A percentile compares a stretch with the other conserved stretches of the same genome.
phyloP scores from a whole-genome alignment of 78 protist genomes.

The Dictyostelium brefeldianum region DNA sequence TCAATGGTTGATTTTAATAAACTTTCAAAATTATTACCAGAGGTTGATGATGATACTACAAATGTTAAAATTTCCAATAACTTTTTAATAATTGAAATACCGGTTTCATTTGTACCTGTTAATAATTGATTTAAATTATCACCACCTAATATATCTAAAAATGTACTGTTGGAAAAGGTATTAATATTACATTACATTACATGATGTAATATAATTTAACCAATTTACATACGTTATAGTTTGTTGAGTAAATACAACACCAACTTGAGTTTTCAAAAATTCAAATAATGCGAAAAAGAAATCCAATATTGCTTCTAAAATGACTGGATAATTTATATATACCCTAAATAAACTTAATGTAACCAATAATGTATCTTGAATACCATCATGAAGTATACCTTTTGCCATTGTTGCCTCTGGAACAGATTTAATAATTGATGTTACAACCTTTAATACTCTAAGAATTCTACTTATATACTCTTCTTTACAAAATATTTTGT shows the following conservation, averaged over 20 bases:
- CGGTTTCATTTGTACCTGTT: constrained; percentile 16
- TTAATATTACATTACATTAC: too few relatives aligned
- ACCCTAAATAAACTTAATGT: constrained; percentile 28
- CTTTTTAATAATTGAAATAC: constrained; percentile 27
- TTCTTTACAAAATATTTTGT: constrained; percentile 13
- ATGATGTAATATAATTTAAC: neutral
- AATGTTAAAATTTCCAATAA: constrained; percentile 54
- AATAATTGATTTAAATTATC: constrained; percentile 47
- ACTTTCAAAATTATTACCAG: constrained; percentile 47
- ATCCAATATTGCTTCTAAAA: constrained; percentile 34
- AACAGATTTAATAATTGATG: constrained; percentile 34
- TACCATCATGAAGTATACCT: constrained; percentile 68
- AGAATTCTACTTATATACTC: constrained; percentile 49
- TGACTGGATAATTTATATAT: constrained; percentile 8
- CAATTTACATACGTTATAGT: constrained; percentile 27
- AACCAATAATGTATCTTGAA: constrained; percentile 42
- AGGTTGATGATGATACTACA: constrained; percentile 26
- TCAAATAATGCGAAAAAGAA: constrained; percentile 67
- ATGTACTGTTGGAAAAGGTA: constrained; percentile 19
- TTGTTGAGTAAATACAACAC: constrained; percentile 55
- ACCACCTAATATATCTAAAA: constrained; percentile 45
- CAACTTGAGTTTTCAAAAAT: constrained; percentile 49
- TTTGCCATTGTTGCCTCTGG: constrained; percentile 45
- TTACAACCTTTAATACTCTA: constrained; percentile 13
- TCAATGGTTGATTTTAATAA: constrained; percentile 20